Base-by-base conservation (phyloP, 2,329 filamentous ascomycete genomes). In the Alternaria sp. region DNA sequence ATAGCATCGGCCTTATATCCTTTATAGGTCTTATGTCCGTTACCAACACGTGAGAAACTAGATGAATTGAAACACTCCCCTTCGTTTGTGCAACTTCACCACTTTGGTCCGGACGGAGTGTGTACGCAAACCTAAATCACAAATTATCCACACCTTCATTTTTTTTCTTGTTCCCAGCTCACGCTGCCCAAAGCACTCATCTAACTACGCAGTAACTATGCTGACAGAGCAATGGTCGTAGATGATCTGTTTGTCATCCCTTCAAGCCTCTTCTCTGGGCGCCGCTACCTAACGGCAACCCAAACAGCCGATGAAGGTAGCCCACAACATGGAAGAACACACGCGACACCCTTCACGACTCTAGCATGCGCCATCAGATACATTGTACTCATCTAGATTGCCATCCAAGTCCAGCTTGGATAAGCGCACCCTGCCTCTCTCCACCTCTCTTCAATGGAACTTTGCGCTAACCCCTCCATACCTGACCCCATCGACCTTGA, bases 391-490 rank as follows among this genome's bases (percentile, higher is more conserved):
- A 3, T 29, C 14, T 40, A 9, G 9, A 24, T 40, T 13, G 21
- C 37, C 6, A 40, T 40, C 11, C 9, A 40, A 23, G 21, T 40
- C 37, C 14, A 40, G 13, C 21, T 11, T 40, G 21, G 21, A 24
- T 8, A 24, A 17, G 17, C 7, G 14, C 11, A 40, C 6, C 37
- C 21, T 24, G 0, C 3, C 21, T 21, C 4, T 39, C 37, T 6
- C 10, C 4, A 24, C 14, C 17, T 21, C 2, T 14, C 21, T 8
- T 80, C 64, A 91, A 72, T 92, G 88, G 75, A 94, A 93, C 65
- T 92, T 90, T 0, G 90, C 90, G 71, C 91, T 88, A 1, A 93
- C 91, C 59, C 87, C 83, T 8, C 90, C 91, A 76, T 93, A 93
- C 62, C 89, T 82, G 14, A 91, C 86, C 0, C 90, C 90, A 71